Evolutionary conservation across 306 rosid genomes (phyloP).

Genomic region (Parietaria judaica): DNA sequence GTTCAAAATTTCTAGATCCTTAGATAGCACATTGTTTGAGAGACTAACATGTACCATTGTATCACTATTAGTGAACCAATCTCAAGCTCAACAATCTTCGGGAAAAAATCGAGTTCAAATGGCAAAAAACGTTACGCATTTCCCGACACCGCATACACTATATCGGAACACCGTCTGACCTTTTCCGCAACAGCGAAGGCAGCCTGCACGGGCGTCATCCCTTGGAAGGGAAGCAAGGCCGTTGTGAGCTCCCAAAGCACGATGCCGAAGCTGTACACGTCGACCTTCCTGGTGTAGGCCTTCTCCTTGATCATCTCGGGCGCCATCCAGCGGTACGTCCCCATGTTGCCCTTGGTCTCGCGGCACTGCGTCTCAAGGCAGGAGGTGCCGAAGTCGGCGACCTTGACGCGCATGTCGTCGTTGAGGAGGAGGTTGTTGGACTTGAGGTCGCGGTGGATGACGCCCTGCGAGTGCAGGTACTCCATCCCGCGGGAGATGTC

Average conservation of each 20-base stretch:
- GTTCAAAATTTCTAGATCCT: no score
- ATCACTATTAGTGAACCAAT: no score
- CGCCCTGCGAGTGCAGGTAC: conserved; percentile 96
- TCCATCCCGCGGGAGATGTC: conserved; percentile 98
- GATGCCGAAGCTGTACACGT: conserved; percentile 92
- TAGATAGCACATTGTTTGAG: no score
- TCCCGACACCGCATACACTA: no score
- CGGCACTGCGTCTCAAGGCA: conserved; percentile 85
- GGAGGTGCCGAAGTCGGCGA: conserved; percentile 92
- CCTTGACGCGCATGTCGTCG: conserved; percentile 97
- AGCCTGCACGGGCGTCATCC: conserved; percentile 98
- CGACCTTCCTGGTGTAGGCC: conserved; percentile 75
- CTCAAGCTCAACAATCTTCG: no score
- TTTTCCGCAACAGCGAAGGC: conserved; percentile 98
- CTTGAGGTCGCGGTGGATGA: conserved; percentile 88
- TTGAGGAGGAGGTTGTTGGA: conserved; percentile 90
- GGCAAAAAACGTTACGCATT: no score
- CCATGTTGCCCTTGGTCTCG: conserved; percentile 95
- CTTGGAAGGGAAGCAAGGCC: conserved; percentile 87
- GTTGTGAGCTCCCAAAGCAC: conserved; percentile 98
- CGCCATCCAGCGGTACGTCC: conserved; percentile 98
- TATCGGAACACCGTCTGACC: conserved; percentile 37
- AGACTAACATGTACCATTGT: no score
- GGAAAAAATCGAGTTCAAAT: no score
- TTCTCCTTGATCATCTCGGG: conserved; percentile 97